Evolutionary conservation across 768 basidiomycete genomes (phyloP).

Genomic region (Collybiopsis luxurians): DNA sequence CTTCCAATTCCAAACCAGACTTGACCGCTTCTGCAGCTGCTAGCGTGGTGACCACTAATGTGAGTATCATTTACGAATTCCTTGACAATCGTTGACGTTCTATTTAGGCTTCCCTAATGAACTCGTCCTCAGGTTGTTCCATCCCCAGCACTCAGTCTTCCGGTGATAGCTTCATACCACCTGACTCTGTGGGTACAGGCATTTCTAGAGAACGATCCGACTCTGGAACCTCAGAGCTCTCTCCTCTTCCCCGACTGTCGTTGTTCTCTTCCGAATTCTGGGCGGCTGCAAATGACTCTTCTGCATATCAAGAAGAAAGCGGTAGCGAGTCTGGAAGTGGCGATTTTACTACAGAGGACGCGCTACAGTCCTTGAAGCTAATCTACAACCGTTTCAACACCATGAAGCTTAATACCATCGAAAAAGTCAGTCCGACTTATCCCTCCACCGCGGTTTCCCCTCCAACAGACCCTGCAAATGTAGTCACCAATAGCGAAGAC

Average conservation of each 20-base stretch:
- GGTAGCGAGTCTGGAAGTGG: background rate
- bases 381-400: background rate
- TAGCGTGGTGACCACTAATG: conserved; percentile 1
- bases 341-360: background rate
- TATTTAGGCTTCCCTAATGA: background rate
- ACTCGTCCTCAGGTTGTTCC: background rate
- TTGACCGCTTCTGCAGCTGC: conserved; percentile 2
- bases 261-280: conserved; percentile 2
- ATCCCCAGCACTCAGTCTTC: background rate
- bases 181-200: too few species aligned
- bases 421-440: background rate
- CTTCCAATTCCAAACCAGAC: background rate
- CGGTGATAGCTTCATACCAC: background rate
- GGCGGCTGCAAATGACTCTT: background rate
- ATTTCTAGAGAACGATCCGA: background rate
- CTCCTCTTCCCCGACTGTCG: background rate
- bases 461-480: background rate
- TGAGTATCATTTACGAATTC: background rate
- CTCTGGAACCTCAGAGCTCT: background rate
- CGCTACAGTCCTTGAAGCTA: background rate
- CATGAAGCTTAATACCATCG: conserved; percentile 1
- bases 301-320: background rate
- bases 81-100: background rate
- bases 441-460: background rate
- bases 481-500: too few species aligned